phyloP scores from a whole-genome alignment of 2,329 filamentous ascomycete genomes.

The Cryphonectria japonica region DNA sequence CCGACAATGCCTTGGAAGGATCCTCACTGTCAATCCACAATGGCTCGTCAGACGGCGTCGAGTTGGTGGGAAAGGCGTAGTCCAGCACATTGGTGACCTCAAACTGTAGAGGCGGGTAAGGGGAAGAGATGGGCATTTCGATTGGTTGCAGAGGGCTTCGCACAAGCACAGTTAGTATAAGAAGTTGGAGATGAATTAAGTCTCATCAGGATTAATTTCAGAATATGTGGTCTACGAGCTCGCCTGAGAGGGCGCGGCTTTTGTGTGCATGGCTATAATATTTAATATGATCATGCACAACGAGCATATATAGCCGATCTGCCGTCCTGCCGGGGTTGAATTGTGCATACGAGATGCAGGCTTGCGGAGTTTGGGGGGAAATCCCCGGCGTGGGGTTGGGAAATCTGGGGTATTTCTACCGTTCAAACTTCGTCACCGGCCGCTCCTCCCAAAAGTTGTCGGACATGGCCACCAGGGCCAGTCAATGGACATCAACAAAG shows the following conservation, averaged over 20 bases:
- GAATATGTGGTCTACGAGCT: neutral
- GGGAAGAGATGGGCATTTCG: constrained; percentile 48
- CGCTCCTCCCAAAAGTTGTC: neutral
- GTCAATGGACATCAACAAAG: neutral
- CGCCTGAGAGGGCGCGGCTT: neutral
- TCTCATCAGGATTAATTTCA: neutral
- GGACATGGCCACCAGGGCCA: neutral
- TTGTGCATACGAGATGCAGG: neutral
- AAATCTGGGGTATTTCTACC: neutral
- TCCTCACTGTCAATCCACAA: constrained; percentile 59
- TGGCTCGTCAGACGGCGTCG: constrained; percentile 46
- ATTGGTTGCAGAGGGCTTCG: neutral
- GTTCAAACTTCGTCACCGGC: neutral
- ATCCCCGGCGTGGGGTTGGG: neutral
- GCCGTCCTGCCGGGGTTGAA: neutral
- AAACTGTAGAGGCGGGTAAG: constrained; percentile 47
- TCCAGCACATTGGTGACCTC: constrained; percentile 49
- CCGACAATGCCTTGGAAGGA: constrained; percentile 48
- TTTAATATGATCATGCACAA: neutral
- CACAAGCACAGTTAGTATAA: no score
- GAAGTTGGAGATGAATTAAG: neutral
- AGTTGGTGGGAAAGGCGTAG: constrained; percentile 40
- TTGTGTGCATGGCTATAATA: neutral
- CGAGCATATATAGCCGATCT: neutral
- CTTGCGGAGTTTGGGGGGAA: neutral